Percentiles rank a stretch among this genome's conserved stretches.
Conservation (phyloP, 345 rosid species). For the Leavenworthia alabamica region DNA sequence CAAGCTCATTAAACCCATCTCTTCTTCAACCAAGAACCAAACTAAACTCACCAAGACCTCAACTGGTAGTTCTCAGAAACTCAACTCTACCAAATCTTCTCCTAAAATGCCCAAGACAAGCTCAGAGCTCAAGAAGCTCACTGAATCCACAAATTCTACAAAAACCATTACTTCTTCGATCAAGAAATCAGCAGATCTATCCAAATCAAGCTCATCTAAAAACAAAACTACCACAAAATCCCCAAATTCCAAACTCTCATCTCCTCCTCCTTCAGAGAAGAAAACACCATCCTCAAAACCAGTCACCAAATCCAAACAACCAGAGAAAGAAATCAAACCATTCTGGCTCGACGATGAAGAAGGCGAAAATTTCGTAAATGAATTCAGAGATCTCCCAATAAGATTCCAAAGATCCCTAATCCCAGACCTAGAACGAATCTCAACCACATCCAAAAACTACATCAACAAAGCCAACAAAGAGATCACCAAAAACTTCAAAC, state of each 20-base stretch:
- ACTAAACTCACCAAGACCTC: slow-evolving; percentile 36
- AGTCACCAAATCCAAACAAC: slow-evolving; percentile 25
- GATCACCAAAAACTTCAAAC: slow-evolving; percentile 74
- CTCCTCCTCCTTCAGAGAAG: slow-evolving; percentile 18
- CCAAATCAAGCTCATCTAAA: slow-evolving; percentile 41
- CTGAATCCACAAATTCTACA: too few relatives aligned
- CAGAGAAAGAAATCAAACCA: slow-evolving; percentile 30
- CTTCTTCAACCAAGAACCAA: slow-evolving; percentile 39
- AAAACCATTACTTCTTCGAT: too few relatives aligned
- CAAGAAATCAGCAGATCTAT: slow-evolving; percentile 49
- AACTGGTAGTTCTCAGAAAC: slow-evolving; percentile 27
- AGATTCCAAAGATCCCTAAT: slow-evolving; percentile 62
- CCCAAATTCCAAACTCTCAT: slow-evolving; percentile 16
- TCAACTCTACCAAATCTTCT: too few relatives aligned
- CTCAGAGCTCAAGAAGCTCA: too few relatives aligned
- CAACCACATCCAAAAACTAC: slow-evolving; percentile 67
- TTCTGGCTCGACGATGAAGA: slow-evolving; percentile 58
- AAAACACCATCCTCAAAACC: slow-evolving; percentile 34
- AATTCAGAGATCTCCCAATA: slow-evolving; percentile 69
- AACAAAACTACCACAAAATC: slow-evolving; percentile 50
- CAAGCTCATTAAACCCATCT: slow-evolving; percentile 36
- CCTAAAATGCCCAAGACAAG: too few relatives aligned
- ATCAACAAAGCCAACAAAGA: slow-evolving; percentile 70
- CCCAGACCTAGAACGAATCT: slow-evolving; percentile 82
- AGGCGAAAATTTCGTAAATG: slow-evolving; percentile 53